Conservation (phyloP, 371 early-diverging fungal genomes). For the Mortierella sp. region DNA sequence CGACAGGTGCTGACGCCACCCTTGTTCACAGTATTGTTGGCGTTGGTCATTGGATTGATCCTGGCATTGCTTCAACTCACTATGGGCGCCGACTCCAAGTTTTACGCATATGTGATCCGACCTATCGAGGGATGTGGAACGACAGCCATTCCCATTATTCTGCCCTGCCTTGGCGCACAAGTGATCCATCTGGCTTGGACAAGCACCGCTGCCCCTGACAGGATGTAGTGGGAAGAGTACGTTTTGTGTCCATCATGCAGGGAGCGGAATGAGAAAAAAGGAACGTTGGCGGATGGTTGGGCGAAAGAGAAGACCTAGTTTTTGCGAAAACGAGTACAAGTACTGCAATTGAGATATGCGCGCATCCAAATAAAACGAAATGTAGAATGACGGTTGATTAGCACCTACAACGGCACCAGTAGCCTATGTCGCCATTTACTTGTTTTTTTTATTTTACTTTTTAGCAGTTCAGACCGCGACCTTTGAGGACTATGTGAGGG, state of each 20-base stretch:
- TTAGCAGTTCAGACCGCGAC: not conserved
- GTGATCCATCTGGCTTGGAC: conserved; percentile 51
- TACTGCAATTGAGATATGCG: no score
- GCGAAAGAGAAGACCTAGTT: not conserved
- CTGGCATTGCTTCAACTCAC: conserved; percentile 50
- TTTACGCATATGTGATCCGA: conserved; percentile 68
- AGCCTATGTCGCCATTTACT: no score
- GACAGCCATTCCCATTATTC: conserved; percentile 77
- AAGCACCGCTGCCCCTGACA: not conserved
- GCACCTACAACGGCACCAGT: no score
- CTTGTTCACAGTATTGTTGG: conserved; percentile 39
- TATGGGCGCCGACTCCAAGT: conserved; percentile 61
- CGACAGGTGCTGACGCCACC: conserved; percentile 48
- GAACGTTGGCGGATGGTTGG: not conserved
- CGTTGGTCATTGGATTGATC: conserved; percentile 42
- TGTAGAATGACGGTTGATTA: no score
- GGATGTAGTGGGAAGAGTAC: not conserved
- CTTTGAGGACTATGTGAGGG: not conserved
- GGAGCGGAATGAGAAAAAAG: not conserved
- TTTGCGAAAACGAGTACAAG: no score
- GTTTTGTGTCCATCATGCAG: not conserved
- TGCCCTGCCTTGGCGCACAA: conserved; percentile 80
- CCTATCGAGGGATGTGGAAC: conserved; percentile 76
- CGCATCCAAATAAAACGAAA: no score
- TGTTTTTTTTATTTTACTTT: not conserved